A percentile compares a stretch with the other conserved stretches of the same genome.
Evolutionary conservation across 176 grass and related monocot genomes (phyloP).

Genomic region (Elaeis guineensis): DNA sequence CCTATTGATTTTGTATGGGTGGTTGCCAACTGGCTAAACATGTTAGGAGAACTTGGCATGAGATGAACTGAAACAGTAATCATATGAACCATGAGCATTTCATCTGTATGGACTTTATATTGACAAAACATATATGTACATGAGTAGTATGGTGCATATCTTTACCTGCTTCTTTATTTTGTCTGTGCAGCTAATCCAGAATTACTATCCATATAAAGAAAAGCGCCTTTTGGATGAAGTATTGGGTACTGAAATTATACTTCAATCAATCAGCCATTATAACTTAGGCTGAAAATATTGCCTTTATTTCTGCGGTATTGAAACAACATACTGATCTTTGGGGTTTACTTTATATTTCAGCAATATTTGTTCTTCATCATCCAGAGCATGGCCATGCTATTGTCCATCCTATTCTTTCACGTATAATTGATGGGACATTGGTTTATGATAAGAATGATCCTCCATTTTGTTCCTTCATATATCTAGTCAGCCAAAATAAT

Average conservation of each 20-base stretch:
- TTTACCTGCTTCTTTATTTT: constrained; percentile 10
- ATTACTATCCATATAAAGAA: constrained; percentile 88
- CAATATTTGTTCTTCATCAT: constrained; percentile 97
- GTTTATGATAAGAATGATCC: constrained; percentile 67
- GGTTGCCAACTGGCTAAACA: too few species aligned
- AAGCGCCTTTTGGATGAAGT: constrained; percentile 92
- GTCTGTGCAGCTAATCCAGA: constrained; percentile 86
- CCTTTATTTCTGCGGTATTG: neutral
- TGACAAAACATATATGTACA: neutral
- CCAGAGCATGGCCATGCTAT: constrained; percentile 94
- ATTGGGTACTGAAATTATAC: constrained; percentile 54
- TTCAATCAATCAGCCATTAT: neutral
- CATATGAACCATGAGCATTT: too few species aligned
- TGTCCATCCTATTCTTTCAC: constrained; percentile 93
- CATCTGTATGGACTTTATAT: too few species aligned
- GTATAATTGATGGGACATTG: constrained; percentile 92
- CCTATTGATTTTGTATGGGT: neutral
- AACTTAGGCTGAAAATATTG: too few species aligned
- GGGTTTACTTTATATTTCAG: constrained; percentile 36
- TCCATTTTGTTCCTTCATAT: constrained; percentile 94
- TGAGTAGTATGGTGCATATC: neutral
- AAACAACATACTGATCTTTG: constrained; percentile 5
- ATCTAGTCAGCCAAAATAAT: constrained; percentile 84
- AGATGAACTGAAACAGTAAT: too few species aligned
- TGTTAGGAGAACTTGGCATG: too few species aligned